Conservation (phyloP, 1,284 basidiomycete species). For the Cystobasidium pallidum region DNA sequence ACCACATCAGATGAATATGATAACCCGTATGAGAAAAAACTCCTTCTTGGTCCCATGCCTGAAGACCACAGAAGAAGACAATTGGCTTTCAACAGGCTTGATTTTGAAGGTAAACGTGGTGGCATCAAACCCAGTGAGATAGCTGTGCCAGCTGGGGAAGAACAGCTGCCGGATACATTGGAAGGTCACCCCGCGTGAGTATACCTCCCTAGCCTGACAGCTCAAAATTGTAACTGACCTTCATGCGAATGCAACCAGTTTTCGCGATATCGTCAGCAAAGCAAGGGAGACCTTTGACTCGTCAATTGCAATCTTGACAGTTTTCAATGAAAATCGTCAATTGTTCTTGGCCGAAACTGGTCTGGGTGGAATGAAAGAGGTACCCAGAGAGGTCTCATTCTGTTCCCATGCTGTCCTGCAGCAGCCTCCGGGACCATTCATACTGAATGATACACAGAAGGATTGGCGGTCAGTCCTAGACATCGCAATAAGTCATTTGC, state of each 20-base stretch:
- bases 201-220: too few species aligned
- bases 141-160: constrained; percentile 28
- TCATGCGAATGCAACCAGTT: constrained; percentile 35
- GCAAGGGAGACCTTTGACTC: constrained; percentile 50
- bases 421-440: constrained; percentile 47
- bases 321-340: constrained; percentile 53
- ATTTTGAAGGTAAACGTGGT: constrained; percentile 46
- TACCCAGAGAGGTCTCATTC: constrained; percentile 49
- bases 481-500: background rate
- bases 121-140: constrained; percentile 30
- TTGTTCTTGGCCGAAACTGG: constrained; percentile 52
- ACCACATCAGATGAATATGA: constrained; percentile 9
- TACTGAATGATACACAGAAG: constrained; percentile 47
- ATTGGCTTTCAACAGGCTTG: constrained; percentile 51
- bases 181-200: constrained; percentile 43
- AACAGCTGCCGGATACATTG: constrained; percentile 41
- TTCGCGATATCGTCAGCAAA: constrained; percentile 51
- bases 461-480: constrained; percentile 48
- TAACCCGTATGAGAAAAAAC: constrained; percentile 46
- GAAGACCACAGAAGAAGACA: constrained; percentile 49
- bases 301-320: constrained; percentile 49
- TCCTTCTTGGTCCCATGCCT: constrained; percentile 47
- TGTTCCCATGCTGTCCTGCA: constrained; percentile 51
- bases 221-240: too few species aligned
- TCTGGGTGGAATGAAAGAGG: constrained; percentile 49